Evolutionary conservation across 257 asterid genomes (phyloP).

Genomic region (Nicotiana sylvestris): DNA sequence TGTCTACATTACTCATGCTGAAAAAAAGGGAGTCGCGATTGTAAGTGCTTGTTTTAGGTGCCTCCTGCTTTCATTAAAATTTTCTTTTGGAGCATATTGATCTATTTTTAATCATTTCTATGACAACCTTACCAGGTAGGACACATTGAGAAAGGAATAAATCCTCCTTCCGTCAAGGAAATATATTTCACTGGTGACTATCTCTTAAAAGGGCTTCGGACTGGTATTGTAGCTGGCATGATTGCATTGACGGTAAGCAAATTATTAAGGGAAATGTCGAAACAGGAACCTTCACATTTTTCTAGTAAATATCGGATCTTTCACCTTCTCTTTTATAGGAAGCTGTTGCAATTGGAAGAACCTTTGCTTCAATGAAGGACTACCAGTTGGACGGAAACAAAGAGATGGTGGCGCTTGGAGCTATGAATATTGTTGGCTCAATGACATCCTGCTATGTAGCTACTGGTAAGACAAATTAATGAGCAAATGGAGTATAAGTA

Average conservation of each 20-base stretch:
- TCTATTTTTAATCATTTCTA: not conserved
- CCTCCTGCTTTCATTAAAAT: not conserved
- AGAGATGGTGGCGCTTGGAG: constrained; percentile 94
- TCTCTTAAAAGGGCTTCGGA: constrained; percentile 60
- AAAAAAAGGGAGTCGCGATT: constrained; percentile 63
- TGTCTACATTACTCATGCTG: constrained; percentile 71
- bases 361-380: constrained; percentile 91
- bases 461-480: constrained; percentile 44
- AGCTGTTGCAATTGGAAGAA: constrained; percentile 92
- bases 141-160: constrained; percentile 70
- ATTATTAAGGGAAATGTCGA: not conserved
- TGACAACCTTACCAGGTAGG: constrained; percentile 43
- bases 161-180: constrained; percentile 55
- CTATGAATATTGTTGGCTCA: constrained; percentile 88
- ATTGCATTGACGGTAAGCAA: constrained; percentile 66
- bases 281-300: not conserved
- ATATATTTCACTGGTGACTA: constrained; percentile 61
- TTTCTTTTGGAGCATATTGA: not conserved
- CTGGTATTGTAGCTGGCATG: constrained; percentile 85
- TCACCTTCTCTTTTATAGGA: constrained; percentile 40
- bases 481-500: not conserved
- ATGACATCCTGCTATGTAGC: constrained; percentile 94
- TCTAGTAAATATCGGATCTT: not conserved
- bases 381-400: constrained; percentile 87
- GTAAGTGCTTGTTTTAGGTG: constrained; percentile 36